Conservation (phyloP, 2,329 filamentous ascomycete genomes). For the Penicillium paneum region DNA sequence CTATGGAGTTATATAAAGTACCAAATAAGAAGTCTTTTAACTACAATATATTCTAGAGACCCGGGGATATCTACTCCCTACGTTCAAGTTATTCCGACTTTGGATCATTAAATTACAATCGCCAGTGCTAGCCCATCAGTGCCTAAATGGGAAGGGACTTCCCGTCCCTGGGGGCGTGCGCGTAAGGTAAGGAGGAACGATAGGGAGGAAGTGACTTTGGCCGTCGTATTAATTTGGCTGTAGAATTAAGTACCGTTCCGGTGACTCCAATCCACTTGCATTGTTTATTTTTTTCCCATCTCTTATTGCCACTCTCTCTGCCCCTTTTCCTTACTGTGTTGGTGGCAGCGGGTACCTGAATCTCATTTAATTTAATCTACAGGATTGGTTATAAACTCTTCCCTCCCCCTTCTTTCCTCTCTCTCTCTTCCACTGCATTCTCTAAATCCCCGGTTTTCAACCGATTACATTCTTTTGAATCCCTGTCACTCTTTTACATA, state of each 20-base stretch:
- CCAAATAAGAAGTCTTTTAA: too few relatives aligned
- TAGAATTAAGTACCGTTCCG: neutral
- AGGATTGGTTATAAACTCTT: constrained; percentile 14
- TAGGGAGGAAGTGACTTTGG: neutral
- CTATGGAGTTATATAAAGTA: too few relatives aligned
- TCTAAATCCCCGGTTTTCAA: constrained; percentile 18
- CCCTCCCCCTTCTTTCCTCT: constrained; percentile 6
- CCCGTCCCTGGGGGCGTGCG: constrained; percentile 2
- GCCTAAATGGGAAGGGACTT: constrained; percentile 8
- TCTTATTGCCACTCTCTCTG: constrained; percentile 4
- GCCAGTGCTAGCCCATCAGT: neutral
- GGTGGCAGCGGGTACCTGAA: constrained; percentile 25
- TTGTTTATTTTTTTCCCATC: neutral
- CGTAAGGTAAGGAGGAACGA: neutral
- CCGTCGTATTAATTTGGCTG: neutral
- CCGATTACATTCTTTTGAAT: constrained; percentile 26
- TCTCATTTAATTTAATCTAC: constrained; percentile 10
- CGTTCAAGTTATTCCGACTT: too few relatives aligned
- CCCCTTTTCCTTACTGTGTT: constrained; percentile 7
- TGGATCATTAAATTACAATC: neutral
- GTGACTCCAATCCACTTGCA: neutral
- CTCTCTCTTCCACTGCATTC: constrained; percentile 17
- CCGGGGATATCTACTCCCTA: too few relatives aligned
- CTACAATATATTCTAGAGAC: too few relatives aligned
- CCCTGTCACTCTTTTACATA: constrained; percentile 8